Conservation (phyloP, 306 rosid species). For the Delonix regia region DNA sequence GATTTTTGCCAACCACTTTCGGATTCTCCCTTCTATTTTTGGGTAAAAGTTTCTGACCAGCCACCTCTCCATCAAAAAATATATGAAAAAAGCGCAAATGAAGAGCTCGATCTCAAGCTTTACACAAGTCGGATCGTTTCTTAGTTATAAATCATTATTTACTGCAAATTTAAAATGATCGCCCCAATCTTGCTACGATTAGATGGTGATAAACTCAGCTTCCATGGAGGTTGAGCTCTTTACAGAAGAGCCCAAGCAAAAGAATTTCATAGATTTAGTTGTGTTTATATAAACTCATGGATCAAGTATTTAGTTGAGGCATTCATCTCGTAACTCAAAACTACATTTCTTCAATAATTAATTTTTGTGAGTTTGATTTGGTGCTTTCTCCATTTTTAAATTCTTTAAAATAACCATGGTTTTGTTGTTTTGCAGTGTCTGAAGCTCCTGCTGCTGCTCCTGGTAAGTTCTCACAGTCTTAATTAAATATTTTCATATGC, state of each 20-base stretch:
- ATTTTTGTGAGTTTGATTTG: background rate
- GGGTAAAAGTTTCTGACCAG: too few relatives aligned
- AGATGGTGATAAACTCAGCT: background rate
- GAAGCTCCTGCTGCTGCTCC: constrained; percentile 65
- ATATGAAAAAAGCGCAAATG: too few relatives aligned
- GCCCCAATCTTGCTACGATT: background rate
- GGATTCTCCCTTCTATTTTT: too few relatives aligned
- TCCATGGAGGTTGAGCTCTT: too few relatives aligned
- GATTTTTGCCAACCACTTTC: background rate
- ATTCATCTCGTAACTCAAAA: background rate
- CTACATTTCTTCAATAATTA: background rate
- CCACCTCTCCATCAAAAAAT: too few relatives aligned
- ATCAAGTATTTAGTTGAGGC: background rate
- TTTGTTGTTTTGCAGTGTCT: constrained; percentile 67
- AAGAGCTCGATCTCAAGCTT: background rate
- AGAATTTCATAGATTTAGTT: too few relatives aligned
- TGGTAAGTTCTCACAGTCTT: constrained; percentile 52
- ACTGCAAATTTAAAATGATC: background rate
- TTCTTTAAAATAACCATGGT: background rate
- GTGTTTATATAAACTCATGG: background rate
- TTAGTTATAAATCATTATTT: background rate
- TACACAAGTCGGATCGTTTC: background rate
- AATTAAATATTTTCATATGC: background rate
- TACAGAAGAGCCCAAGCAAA: too few relatives aligned
- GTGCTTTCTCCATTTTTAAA: background rate